Conservation (phyloP, 2,329 filamentous ascomycete species). For the Alternaria ethzedia region DNA sequence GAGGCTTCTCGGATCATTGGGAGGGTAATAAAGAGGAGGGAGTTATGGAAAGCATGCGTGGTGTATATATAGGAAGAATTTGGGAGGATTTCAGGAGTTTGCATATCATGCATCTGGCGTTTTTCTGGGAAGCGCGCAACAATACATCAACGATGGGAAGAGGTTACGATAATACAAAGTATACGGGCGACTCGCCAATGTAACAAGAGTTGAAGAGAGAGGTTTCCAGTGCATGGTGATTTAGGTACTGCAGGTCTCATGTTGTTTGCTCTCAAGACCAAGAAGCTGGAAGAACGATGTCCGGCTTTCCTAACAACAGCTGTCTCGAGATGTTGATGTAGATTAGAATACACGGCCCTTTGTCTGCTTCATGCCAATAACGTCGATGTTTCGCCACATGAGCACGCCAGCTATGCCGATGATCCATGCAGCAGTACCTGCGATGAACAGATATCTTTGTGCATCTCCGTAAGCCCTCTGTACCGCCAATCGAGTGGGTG, state of each 20-base stretch:
- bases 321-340: not conserved
- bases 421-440: conserved; percentile 30
- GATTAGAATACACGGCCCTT: conserved; percentile 58
- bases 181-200: not conserved
- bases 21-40: not conserved
- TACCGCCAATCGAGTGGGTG: conserved; percentile 52
- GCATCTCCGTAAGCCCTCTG: conserved; percentile 39
- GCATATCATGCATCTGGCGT: not conserved
- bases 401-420: conserved; percentile 48
- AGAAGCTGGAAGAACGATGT: not conserved
- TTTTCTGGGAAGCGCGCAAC: not conserved
- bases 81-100: not conserved
- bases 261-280: not conserved
- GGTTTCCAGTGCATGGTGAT: not conserved
- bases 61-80: not conserved
- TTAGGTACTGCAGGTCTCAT: not conserved
- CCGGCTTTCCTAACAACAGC: not conserved
- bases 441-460: conserved; percentile 40
- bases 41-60: not conserved
- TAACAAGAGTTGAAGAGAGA: not conserved
- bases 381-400: conserved; percentile 57
- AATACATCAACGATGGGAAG: not conserved
- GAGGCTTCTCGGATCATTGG: not conserved
- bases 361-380: conserved; percentile 52
- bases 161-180: not conserved